Evolutionary conservation across 2,329 filamentous ascomycete genomes (phyloP).

Genomic region (Trichoderma polysporum): DNA sequence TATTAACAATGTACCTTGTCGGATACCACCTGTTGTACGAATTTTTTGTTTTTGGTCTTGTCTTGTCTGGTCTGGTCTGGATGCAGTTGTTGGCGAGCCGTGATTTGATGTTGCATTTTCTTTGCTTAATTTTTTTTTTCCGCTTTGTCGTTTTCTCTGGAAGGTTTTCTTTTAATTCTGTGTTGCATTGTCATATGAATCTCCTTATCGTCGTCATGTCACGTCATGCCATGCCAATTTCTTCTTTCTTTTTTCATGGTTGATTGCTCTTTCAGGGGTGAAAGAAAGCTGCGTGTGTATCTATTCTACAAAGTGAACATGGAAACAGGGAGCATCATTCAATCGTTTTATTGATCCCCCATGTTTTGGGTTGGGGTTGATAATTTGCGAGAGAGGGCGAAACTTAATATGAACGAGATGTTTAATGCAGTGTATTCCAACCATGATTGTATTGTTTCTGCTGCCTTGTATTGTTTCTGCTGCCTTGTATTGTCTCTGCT

Average conservation of each 20-base stretch:
- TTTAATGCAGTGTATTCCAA: background rate
- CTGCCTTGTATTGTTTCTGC: too few relatives aligned
- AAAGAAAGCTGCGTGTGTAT: background rate
- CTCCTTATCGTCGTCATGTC: background rate
- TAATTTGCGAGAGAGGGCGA: background rate
- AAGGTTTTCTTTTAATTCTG: background rate
- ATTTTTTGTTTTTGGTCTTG: constrained; percentile 4
- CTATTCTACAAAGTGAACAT: background rate
- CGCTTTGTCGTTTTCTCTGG: background rate
- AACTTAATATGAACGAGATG: background rate
- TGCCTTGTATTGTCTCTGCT: too few relatives aligned
- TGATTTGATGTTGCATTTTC: background rate
- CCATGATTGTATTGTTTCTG: too few relatives aligned
- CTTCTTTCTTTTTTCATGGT: background rate
- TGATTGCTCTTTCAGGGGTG: background rate
- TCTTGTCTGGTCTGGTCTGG: background rate
- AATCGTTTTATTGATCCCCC: background rate
- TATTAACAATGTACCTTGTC: constrained; percentile 24
- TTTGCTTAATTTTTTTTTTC: background rate
- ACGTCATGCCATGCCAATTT: background rate
- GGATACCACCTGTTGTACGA: constrained; percentile 31
- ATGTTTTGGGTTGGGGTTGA: too few relatives aligned
- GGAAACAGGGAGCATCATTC: background rate
- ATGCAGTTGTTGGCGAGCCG: background rate
- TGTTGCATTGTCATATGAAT: background rate